A percentile compares a stretch with the other conserved stretches of the same genome.
phyloP scores from a whole-genome alignment of 306 rosid genomes.

The Acacia melanoxylon region DNA sequence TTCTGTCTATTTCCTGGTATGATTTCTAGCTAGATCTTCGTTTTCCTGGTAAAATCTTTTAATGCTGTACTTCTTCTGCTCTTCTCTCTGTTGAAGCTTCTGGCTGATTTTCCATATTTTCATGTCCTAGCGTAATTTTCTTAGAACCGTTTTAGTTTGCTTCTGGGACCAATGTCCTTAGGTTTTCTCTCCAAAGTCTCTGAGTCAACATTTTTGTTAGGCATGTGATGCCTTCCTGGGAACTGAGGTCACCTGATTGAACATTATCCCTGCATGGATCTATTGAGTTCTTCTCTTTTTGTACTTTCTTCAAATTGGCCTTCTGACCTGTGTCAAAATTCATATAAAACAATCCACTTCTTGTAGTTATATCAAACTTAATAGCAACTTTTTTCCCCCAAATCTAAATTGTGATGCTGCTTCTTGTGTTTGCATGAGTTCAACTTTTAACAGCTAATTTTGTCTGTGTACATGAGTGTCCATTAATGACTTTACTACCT shows the following conservation, averaged over 20 bases:
- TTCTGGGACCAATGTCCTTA: constrained; percentile 47
- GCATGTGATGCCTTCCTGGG: constrained; percentile 83
- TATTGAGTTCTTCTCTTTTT: constrained; percentile 30
- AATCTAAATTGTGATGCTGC: not conserved
- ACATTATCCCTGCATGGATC: constrained; percentile 30
- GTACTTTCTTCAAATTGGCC: constrained; percentile 19
- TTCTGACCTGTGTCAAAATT: constrained; percentile 20
- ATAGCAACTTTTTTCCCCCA: not conserved
- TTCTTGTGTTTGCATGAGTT: constrained; percentile 3
- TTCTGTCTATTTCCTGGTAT: constrained; percentile 11
- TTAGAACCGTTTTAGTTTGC: constrained; percentile 49
- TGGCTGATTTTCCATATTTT: constrained; percentile 18
- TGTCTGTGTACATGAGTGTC: constrained; percentile 24
- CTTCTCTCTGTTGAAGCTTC: not conserved
- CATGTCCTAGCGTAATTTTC: constrained; percentile 37
- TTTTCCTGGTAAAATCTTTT: constrained; percentile 29
- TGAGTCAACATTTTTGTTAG: constrained; percentile 32
- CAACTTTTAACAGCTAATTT: constrained; percentile 15
- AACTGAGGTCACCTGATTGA: constrained; percentile 45
- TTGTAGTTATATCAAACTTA: constrained; percentile 18
- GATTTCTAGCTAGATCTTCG: constrained; percentile 14
- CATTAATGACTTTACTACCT: constrained; percentile 14
- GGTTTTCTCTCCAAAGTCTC: constrained; percentile 45
- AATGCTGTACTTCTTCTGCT: not conserved
- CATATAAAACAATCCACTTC: constrained; percentile 20